Evolutionary conservation across 2,329 filamentous ascomycete species (phyloP).

Genomic region (Aspergillus thermomutatus): DNA sequence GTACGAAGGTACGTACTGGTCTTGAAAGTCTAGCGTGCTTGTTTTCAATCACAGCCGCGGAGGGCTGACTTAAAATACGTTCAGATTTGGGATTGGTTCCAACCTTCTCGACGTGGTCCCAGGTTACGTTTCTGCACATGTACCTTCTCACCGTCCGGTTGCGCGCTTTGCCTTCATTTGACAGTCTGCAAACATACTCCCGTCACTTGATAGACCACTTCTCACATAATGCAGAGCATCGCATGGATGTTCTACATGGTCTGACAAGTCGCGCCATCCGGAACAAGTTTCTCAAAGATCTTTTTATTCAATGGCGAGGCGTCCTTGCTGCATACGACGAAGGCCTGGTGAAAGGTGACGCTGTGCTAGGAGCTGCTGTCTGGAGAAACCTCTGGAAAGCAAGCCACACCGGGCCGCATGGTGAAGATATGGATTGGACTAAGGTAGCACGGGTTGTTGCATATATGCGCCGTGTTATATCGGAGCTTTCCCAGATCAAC

Average conservation of each 20-base stretch:
- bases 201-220: constrained; percentile 92
- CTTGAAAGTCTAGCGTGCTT: not conserved
- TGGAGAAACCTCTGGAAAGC: constrained; percentile 94
- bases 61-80: not conserved
- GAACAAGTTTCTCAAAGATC: constrained; percentile 71
- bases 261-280: constrained; percentile 53
- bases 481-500: constrained; percentile 50
- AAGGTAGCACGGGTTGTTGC: constrained; percentile 60
- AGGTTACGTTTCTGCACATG: constrained; percentile 94
- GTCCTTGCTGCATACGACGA: constrained; percentile 65
- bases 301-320: constrained; percentile 91
- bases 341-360: constrained; percentile 45
- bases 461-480: constrained; percentile 59
- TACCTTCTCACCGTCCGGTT: constrained; percentile 84
- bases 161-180: constrained; percentile 66
- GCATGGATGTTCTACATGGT: constrained; percentile 55
- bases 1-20: constrained; percentile 65
- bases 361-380: constrained; percentile 61
- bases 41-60: not conserved
- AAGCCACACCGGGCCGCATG: constrained; percentile 42
- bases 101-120: constrained; percentile 93
- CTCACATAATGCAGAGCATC: constrained; percentile 65
- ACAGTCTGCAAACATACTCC: constrained; percentile 72
- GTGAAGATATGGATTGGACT: constrained; percentile 55
- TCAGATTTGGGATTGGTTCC: constrained; percentile 73